Evolutionary conservation across 345 rosid species (phyloP), one percentile per base, ranked within the genome.

Genomic region (Brassica carinata): DNA sequence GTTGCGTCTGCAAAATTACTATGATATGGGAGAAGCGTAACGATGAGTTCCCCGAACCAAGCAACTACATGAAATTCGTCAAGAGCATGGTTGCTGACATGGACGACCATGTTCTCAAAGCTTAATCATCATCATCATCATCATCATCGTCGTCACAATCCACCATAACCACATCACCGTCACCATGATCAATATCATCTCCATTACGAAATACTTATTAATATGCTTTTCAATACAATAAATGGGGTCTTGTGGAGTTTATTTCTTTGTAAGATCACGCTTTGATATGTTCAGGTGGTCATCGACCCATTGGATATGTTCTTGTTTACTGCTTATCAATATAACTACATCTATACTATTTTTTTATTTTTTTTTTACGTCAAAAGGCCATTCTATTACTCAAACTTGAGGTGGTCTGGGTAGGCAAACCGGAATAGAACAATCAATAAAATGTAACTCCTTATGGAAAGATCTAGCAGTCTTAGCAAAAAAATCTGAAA

Each of bases 271-370:
- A n/a, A 19, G 73, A 48, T 48, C 57, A 67, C 58, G 67, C 61
- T 76, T 57, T 68, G 31, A 5, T 38, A 40, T 68, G 67, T 76
- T 57, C 8, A 26, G 31, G 7, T 73, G 77, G 23, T 74, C 71
- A n/a, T 67, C 66, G 68, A 66, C 72, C 15, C 36, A 29, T 66
- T 57, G 3, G 66, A 48, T 48, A 66, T 66, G 29, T 36, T 36
- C 38, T 34, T 34, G 38, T 34, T 34, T 4, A 29, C 31, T 29
- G 4, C 31, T 29, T 29, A 29, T 29, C 31, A 29, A 29, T 29
- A 29, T 29, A 29, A 1, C 26, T 23, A 23, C 2, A 23, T 23
- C 26, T 23, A 23, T 23, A 23, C 26, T 23, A 23, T 23, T 23
- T 23, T 23, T 23, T 23, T 19, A 19, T 1, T 23, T 23, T 23